Evolutionary conservation across 2,329 filamentous ascomycete species (phyloP), one percentile per base, ranked within the genome.

Genomic region (Rachicladosporium sp.): DNA sequence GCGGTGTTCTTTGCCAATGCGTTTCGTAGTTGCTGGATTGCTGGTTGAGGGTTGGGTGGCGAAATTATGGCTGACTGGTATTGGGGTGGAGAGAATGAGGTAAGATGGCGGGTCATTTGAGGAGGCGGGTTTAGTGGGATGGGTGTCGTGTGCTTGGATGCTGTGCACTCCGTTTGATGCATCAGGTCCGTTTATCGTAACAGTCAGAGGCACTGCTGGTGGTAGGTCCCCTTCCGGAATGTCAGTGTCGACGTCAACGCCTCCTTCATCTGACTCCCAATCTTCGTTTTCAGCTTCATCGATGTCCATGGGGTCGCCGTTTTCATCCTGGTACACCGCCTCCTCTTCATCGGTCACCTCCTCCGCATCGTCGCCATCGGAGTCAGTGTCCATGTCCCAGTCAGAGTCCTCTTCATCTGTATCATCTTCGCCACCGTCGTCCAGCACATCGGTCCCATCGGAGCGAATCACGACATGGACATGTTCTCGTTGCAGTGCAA

Each of bases 1-100:
- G 38, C 67, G 65, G 53, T 76, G 72, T 49, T 78, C 75, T 50
- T 73, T 74, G 10, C 59, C 59, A 12, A 75, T 67, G 31, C 71
- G 67, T 40, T 72, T 71, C 45, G 70, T 57, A 38, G 63, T 54
- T 1, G 55, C 46, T 8, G 60, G 46, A 4, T 55, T 49, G 4
- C 41, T 40, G 2, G 47, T 47, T 9, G 50, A 32, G 1, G 47
- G 44, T 12, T 51, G 37, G 33, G 42, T 40, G 23, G 52, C 41
- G 39, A 59, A 73, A 29, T 62, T 61, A 43, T 73, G 65, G 35
- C 66, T 58, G 2, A 50, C 30, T 10, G 69, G 68, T 19, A 64
- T 58, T 2, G 50, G 31, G 4, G 60, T 48, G 30, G 74, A 66
- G 3, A 71, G 57, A 6, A 61, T 48, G 4, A 43, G 36, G 37